Percentiles rank a stretch among this genome's conserved stretches.
Evolutionary conservation across 176 grass and related monocot genomes (phyloP).

Genomic region (Avena sativa): DNA sequence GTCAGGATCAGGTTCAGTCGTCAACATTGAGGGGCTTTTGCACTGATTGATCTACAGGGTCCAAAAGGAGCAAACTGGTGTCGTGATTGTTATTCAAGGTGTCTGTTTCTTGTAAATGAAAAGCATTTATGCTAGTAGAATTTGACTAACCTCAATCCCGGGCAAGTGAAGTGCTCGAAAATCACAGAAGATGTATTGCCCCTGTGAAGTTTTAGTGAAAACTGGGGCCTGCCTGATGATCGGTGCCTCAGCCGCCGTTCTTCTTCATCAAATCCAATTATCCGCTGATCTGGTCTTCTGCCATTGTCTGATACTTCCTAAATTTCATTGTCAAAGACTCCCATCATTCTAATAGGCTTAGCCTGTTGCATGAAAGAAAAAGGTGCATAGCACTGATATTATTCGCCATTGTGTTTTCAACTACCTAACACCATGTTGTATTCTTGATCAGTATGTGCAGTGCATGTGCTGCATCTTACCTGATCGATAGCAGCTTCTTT

Average conservation of each 20-base stretch:
- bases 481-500: slow-evolving; percentile 70
- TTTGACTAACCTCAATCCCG: slow-evolving; percentile 77
- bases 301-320: slow-evolving; percentile 86
- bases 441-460: not conserved
- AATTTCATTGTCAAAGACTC: slow-evolving; percentile 90
- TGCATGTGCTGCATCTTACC: slow-evolving; percentile 32
- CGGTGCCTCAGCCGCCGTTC: slow-evolving; percentile 70
- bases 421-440: not conserved
- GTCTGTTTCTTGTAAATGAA: slow-evolving; percentile 6
- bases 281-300: slow-evolving; percentile 60
- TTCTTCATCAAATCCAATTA: slow-evolving; percentile 98
- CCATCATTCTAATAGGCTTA: slow-evolving; percentile 90
- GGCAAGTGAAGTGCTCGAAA: slow-evolving; percentile 80
- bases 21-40: not conserved
- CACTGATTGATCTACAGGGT: not conserved
- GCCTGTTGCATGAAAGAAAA: slow-evolving; percentile 50
- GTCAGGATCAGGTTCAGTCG: slow-evolving; percentile 59
- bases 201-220: slow-evolving; percentile 80
- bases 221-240: slow-evolving; percentile 48
- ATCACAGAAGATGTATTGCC: slow-evolving; percentile 88
- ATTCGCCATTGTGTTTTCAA: slow-evolving; percentile 25
- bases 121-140: not conserved
- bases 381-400: slow-evolving; percentile 31
- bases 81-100: not conserved
- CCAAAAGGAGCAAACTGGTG: not conserved